Base-by-base conservation (phyloP, 1,139 yeast species). In the Debaryomycetaceae sp. region DNA sequence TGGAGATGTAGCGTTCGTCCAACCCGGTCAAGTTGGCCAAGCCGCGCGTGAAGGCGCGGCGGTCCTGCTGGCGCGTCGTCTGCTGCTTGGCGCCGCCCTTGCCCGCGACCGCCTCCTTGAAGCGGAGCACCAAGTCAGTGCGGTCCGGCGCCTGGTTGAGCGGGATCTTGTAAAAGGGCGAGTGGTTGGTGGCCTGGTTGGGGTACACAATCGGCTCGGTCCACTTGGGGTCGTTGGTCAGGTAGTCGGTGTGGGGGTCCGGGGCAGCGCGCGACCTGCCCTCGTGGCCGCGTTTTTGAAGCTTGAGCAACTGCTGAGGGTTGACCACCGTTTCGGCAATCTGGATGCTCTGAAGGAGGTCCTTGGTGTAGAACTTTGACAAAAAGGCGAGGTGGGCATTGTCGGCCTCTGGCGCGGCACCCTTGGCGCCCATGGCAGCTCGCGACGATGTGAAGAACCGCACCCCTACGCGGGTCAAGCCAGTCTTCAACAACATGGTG, bases 21-120 rank as follows among this genome's bases (percentile, higher is more conserved):
- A 84, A 71, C 0, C 95, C 96, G 1, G 95, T 85, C 43, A 83
- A 71, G 39, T 75, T 68, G 23, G 83, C 61, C 37, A 85, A 67
- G 23, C 74, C 80, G 37, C 62, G 65, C n/a, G 80, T 79, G 40
- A 78, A 58, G 36, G 61, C 52, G 18, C 42, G 30, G 13, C 43
- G 38, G 19, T 41, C 43, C 28, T 48, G 53, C 10, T 44, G 36
- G 3, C 51, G 48, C 11, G 43, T 39, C 4, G 16, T 7, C 10
- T 16, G 17, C 8, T 11, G 14, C 9, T 37, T 32, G 26, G 38
- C 37, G 24, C 35, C 40, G 24, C 35, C 38, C 21, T 37, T 38
- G 8, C 43, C 34, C 27, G 29, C 40, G 12, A 37, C 46, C 10
- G 38, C 43, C 11, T 40, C 44, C 23, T 49, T 46, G 45, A 67